Base-by-base conservation (phyloP, 2,329 filamentous ascomycete genomes). In the Colletotrichum higginsianum region DNA sequence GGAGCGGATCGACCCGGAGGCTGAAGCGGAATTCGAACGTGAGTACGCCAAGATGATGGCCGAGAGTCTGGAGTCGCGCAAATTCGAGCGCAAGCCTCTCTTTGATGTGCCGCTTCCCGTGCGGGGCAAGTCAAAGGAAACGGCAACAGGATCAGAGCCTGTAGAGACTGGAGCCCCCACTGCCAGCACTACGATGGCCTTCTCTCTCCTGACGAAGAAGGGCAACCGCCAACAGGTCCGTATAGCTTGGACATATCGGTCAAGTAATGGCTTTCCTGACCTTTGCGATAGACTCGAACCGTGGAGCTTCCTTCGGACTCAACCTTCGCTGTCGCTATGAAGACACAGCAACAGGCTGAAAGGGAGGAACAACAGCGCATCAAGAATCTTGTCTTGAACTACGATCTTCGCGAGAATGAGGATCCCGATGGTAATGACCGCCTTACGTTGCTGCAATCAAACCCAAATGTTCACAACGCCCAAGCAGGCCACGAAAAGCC, bases 41-140 rank as follows among this genome's bases (percentile, higher is more conserved):
- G 96, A 98, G 82, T 96, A 98, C 81, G 95, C 96, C 47, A 98
- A 97, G 82, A 93, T 99, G 90, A 98, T 99, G 96, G 90, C 95
- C 61, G 96, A 99, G 82, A 98, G 96, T 83, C 85, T 98, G 77
- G 96, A 99, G 76, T 97, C 96, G 5, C 91, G 96, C 76, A 98
- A 98, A 78, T 97, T 98, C 76, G 96, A 99, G 79, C 93, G 96
- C 73, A 98, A 98, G 83, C 91, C 94, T 38, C 88, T 96, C 62
- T 98, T 99, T 78, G 97, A 99, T 80, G 94, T 98, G n/a, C 95
- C 97, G 1, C 85, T 99, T n/a, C 96, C 96, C 0, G 95, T 99
- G 83, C 93, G 94, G 67, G 81, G 88, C 35, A 91, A 91, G 80
- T 86, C 85, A 75, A 77, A 76, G 49, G 77, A 77, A 26, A 71